phyloP scores from a whole-genome alignment of 208 protist genomes.

The Spongospora subterranea region DNA sequence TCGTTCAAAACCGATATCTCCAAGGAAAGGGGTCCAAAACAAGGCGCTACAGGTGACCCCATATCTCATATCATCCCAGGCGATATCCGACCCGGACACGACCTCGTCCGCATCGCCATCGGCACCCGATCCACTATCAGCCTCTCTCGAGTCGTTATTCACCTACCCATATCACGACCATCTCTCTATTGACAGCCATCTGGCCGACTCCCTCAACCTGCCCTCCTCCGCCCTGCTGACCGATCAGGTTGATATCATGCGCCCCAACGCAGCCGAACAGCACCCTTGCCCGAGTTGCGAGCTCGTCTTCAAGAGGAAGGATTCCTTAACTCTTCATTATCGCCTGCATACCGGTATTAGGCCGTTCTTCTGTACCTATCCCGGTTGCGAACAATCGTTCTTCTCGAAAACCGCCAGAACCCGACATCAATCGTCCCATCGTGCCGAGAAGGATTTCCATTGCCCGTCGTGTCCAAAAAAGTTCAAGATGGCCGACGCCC shows the following conservation, averaged over 20 bases:
- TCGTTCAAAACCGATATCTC: neutral
- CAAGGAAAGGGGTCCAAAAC: neutral
- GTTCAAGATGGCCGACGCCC: constrained; percentile 53
- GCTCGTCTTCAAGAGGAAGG: constrained; percentile 17
- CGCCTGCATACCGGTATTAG: neutral
- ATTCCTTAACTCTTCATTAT: constrained; percentile 32
- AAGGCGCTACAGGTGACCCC: neutral
- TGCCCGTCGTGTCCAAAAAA: constrained; percentile 16
- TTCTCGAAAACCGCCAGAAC: neutral
- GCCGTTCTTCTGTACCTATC: neutral
- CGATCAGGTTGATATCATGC: neutral
- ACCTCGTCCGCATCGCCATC: neutral
- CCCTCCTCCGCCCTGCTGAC: too few relatives aligned
- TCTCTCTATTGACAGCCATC: too few relatives aligned
- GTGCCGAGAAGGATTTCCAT: neutral
- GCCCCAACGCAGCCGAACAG: neutral
- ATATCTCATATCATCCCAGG: neutral
- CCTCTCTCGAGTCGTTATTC: neutral
- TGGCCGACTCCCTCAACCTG: neutral
- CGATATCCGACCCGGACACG: neutral
- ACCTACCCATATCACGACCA: too few relatives aligned
- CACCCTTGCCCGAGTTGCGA: constrained; percentile 13
- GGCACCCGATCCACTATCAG: neutral
- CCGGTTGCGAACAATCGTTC: constrained; percentile 25
- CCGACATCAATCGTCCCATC: constrained; percentile 5